Evolutionary conservation across 208 protist genomes (phyloP), one percentile per base, ranked within the genome.

Genomic region (Acanthamoeba sp.): DNA sequence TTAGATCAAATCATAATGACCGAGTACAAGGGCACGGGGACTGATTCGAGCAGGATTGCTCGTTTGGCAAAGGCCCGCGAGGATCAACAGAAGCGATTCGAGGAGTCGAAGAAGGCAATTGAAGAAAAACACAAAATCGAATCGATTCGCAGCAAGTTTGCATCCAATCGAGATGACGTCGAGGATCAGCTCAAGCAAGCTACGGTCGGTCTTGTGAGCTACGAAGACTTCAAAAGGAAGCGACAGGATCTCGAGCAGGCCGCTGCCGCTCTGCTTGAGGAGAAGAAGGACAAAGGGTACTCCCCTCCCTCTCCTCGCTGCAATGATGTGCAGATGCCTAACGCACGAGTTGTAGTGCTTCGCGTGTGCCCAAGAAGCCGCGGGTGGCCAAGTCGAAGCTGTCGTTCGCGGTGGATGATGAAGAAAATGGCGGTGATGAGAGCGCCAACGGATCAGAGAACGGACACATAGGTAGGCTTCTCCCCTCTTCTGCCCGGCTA

Each of bases 51-150:
- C 36, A 50, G 94, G 27, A 96, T 96, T 34, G 32, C 57, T 18
- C 90, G 93, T 29, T n/a, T 96, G 10, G 95, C 94, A 22, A 96
- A 96, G 59, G 45, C 97, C 38, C 90, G 95, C 27, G 95, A 96
- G 34, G 93, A 90, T 40, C 82, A 91, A 55, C 40, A 78, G n/a
- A 94, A 95, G 34, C 57, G 93, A 27, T 45, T 95, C 10, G 94
- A 96, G 62, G 89, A 32, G 93, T 82, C 40, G 78, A 95, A 38
- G 80, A 96, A 91, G 73, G 48, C 32, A 20, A 87, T 93, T 32
- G 69, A 92, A 27, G 82, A 96, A 71, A 78, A 95, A 34, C 14
- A 40, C 57, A 32, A 36, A 24, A 66, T 95, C 38, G 71, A 45
- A 36, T 76, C 45, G 0, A 96, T 96, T 45, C 55, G 87, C 32